phyloP scores from a whole-genome alignment of 371 early-diverging fungal species.

The Mucor lusitanicus region DNA sequence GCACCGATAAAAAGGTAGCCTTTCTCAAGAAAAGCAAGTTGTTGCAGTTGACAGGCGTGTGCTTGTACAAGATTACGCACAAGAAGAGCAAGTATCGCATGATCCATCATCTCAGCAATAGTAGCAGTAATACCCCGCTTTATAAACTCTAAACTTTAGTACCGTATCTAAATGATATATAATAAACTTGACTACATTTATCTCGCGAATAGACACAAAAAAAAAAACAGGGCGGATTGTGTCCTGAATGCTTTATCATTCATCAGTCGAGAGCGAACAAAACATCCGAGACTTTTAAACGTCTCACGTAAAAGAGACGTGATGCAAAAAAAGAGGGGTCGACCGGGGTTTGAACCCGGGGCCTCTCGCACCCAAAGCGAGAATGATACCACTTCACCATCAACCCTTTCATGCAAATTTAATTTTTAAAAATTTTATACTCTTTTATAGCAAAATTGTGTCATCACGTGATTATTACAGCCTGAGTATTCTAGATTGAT shows the following conservation, averaged over 20 bases:
- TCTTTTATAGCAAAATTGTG: too few species aligned
- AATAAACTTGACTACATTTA: too few species aligned
- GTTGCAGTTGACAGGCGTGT: conserved; percentile 4
- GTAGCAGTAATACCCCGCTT: background rate
- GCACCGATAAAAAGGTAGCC: background rate
- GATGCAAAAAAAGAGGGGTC: conserved; percentile 15
- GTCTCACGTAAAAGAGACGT: background rate
- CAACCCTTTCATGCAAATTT: conserved; percentile 10
- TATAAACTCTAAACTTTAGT: background rate
- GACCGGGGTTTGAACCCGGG: conserved; percentile 25
- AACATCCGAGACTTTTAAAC: too few species aligned
- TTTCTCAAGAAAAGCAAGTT: background rate
- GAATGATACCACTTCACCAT: conserved; percentile 26
- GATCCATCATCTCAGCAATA: background rate
- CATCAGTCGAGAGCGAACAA: too few species aligned
- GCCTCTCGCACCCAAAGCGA: conserved; percentile 25
- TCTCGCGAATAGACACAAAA: too few species aligned
- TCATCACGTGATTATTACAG: too few species aligned
- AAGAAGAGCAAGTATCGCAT: background rate
- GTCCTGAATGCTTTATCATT: too few species aligned
- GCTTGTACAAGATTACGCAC: background rate
- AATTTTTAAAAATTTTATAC: background rate
- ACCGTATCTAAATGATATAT: too few species aligned
- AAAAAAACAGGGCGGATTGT: too few species aligned
- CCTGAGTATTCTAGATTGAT: too few species aligned